Evolutionary conservation across 192 early-diverging fungal genomes (phyloP).

Genomic region (Coemansia sp.): DNA sequence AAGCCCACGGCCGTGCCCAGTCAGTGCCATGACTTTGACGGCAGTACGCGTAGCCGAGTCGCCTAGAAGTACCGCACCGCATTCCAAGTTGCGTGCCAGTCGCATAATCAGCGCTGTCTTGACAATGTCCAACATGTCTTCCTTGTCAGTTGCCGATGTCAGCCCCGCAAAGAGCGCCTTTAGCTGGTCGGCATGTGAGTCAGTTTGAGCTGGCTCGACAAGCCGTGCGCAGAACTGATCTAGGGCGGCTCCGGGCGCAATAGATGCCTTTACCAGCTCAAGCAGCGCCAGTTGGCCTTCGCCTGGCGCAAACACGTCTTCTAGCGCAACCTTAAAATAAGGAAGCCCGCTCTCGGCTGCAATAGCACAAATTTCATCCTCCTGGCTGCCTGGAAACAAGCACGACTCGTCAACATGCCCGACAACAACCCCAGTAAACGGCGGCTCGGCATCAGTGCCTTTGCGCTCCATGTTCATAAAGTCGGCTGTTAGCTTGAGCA

Average conservation of each 20-base stretch:
- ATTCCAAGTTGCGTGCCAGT: conserved; percentile 55
- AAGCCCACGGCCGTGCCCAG: conserved; percentile 84
- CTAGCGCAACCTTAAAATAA: conserved; percentile 55
- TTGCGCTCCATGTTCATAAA: conserved; percentile 56
- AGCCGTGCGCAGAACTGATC: conserved; percentile 26
- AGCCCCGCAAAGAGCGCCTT: conserved; percentile 55
- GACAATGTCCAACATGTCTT: conserved; percentile 66
- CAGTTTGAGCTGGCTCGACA: background rate
- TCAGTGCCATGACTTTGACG: conserved; percentile 69
- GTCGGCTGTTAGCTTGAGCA: conserved; percentile 63
- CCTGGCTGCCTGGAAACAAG: conserved; percentile 47
- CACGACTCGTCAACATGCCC: conserved; percentile 79
- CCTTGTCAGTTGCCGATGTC: conserved; percentile 63
- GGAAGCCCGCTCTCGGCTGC: conserved; percentile 38
- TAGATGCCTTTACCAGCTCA: conserved; percentile 12
- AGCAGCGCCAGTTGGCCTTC: conserved; percentile 15
- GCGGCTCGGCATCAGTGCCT: conserved; percentile 57
- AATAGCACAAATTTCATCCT: conserved; percentile 43
- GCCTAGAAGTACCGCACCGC: conserved; percentile 62
- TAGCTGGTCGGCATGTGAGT: conserved; percentile 42
- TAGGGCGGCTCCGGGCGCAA: conserved; percentile 11
- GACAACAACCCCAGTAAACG: conserved; percentile 61
- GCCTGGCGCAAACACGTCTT: conserved; percentile 59
- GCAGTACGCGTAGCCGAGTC: conserved; percentile 80
- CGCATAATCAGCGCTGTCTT: conserved; percentile 58